Conservation (phyloP, 2,329 filamentous ascomycete genomes). For the Aphanoascus verrucosus region DNA sequence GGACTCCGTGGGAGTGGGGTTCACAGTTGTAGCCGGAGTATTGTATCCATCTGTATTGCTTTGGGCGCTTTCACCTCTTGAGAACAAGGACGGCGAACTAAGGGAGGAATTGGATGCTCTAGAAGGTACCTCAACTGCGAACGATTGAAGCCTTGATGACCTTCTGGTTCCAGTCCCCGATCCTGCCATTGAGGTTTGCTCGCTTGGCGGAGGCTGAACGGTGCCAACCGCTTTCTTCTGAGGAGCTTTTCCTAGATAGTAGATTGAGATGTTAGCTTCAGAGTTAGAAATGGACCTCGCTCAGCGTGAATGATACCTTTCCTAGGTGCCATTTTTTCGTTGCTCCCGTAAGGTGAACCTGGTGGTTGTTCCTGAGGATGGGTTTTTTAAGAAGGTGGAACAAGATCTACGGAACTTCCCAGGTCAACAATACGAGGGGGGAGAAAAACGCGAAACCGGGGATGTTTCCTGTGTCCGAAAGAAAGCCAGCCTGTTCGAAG, state of each 20-base stretch:
- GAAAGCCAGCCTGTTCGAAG: neutral
- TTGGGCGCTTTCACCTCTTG: slow-evolving; percentile 1
- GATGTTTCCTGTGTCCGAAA: neutral
- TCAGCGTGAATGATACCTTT: slow-evolving; percentile 4
- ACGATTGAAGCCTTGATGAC: neutral
- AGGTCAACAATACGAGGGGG: neutral
- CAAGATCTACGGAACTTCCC: neutral
- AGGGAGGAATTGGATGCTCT: neutral
- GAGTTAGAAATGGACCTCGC: neutral
- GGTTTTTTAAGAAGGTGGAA: neutral
- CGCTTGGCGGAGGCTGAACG: neutral
- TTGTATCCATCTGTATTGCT: slow-evolving; percentile 42
- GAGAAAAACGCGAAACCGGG: neutral
- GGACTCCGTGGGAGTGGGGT: slow-evolving; percentile 44
- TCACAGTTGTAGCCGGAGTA: slow-evolving; percentile 52
- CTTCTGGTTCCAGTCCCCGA: neutral
- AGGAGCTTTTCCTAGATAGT: neutral
- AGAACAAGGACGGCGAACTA: neutral
- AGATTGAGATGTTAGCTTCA: neutral
- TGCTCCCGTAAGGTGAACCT: neutral
- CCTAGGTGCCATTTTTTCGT: neutral
- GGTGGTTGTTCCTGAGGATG: neutral
- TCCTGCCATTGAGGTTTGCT: neutral
- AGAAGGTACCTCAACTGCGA: slow-evolving; percentile 6
- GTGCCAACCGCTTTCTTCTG: neutral